Conservation (phyloP, 2,329 filamentous ascomycete genomes). For the Emergomyces africanus region DNA sequence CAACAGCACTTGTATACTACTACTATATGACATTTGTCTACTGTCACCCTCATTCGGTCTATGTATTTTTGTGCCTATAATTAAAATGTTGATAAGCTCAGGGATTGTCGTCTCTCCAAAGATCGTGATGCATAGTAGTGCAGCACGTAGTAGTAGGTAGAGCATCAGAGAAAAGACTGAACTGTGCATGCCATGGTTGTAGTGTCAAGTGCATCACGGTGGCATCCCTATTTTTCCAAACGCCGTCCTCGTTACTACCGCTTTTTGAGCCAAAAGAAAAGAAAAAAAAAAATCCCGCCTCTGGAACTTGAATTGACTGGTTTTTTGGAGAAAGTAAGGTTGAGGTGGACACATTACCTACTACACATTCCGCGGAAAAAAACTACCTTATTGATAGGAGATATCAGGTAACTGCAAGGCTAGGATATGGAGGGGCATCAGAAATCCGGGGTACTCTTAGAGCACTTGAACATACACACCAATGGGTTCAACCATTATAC, state of each 20-base stretch:
- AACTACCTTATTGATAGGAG: too few relatives aligned
- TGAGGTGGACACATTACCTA: constrained; percentile 9
- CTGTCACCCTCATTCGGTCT: neutral
- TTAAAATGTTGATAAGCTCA: neutral
- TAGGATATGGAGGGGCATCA: constrained; percentile 14
- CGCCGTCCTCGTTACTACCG: too few relatives aligned
- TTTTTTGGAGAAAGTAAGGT: constrained; percentile 1
- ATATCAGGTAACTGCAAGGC: constrained; percentile 12
- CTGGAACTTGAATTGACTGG: constrained; percentile 3
- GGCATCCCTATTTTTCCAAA: too few relatives aligned
- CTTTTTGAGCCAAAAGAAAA: too few relatives aligned
- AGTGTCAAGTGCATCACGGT: too few relatives aligned
- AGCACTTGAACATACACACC: too few relatives aligned
- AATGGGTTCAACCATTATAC: too few relatives aligned
- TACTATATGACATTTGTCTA: neutral
- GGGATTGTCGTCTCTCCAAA: neutral
- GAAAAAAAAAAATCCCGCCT: too few relatives aligned
- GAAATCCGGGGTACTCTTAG: neutral
- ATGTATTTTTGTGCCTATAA: neutral
- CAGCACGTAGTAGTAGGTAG: too few relatives aligned
- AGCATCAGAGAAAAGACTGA: too few relatives aligned
- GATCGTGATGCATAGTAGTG: neutral
- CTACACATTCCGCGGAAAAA: constrained; percentile 5
- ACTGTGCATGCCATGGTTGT: too few relatives aligned
- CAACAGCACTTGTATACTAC: too few relatives aligned